A percentile compares a stretch with the other conserved stretches of the same genome.
Conservation (phyloP, 257 asterid genomes). For the Lavandula angustifolia region DNA sequence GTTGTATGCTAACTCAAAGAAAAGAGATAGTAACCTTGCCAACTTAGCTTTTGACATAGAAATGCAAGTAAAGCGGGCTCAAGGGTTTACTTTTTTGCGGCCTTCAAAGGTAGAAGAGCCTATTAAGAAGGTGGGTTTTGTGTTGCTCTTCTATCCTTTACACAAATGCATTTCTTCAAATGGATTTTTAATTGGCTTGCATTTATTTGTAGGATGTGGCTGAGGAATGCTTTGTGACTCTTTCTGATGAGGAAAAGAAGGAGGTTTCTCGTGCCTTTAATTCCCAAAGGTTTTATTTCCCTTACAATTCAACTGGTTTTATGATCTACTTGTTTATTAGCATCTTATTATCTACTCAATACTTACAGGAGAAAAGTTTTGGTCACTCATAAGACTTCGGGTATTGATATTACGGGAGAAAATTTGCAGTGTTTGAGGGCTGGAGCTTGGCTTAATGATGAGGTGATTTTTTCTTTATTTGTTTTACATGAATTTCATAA, state of each 20-base stretch:
- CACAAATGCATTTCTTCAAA: constrained; percentile 12
- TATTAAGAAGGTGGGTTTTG: constrained; percentile 50
- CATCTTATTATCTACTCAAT: constrained; percentile 28
- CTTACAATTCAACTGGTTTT: constrained; percentile 5
- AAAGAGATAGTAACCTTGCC: constrained; percentile 37
- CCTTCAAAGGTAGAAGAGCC: constrained; percentile 45
- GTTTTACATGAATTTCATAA: constrained; percentile 11
- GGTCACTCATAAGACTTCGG: constrained; percentile 64
- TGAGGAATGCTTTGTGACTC: constrained; percentile 68
- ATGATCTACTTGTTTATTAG: background rate
- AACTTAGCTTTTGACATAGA: constrained; percentile 40
- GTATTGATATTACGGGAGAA: constrained; percentile 79
- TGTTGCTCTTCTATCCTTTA: constrained; percentile 8
- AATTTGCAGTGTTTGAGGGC: constrained; percentile 71
- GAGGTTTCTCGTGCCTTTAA: constrained; percentile 47
- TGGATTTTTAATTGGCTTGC: constrained; percentile 25
- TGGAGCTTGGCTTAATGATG: constrained; percentile 88
- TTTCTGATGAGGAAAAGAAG: constrained; percentile 59
- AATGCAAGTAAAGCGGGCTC: constrained; percentile 27
- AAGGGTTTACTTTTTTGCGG: constrained; percentile 31
- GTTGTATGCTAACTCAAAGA: constrained; percentile 19
- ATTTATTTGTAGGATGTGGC: constrained; percentile 50
- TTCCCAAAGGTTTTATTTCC: constrained; percentile 44
- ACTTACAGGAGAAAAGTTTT: constrained; percentile 56
- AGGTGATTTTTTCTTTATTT: constrained; percentile 47